Evolutionary conservation across 306 rosid genomes (phyloP).

Genomic region (Medicago lupulina): DNA sequence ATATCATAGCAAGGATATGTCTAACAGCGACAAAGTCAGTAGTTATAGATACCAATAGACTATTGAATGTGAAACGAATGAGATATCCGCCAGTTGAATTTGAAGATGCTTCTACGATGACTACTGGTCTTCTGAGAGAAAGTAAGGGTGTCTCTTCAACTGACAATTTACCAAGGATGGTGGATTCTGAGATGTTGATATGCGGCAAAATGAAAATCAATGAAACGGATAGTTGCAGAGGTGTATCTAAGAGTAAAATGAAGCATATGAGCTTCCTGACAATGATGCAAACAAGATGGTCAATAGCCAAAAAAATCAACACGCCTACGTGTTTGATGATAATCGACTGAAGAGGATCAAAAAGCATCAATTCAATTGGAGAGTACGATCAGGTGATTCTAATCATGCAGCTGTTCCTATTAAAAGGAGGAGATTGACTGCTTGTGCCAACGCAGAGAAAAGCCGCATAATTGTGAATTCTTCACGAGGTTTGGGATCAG

Average conservation of each 20-base stretch:
- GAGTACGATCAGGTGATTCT: constrained; percentile 56
- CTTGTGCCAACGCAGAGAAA: constrained; percentile 62
- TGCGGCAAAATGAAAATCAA: constrained; percentile 45
- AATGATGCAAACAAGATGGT: constrained; percentile 44
- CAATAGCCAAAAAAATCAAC: constrained; percentile 44
- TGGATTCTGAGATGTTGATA: constrained; percentile 34
- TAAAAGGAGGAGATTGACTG: constrained; percentile 67
- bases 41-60: constrained; percentile 63
- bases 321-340: constrained; percentile 35
- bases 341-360: constrained; percentile 48
- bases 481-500: constrained; percentile 47
- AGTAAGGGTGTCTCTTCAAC: constrained; percentile 32
- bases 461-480: constrained; percentile 46
- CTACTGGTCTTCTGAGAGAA: constrained; percentile 47
- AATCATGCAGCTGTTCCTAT: constrained; percentile 53
- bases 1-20: constrained; percentile 41
- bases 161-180: constrained; percentile 35
- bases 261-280: constrained; percentile 32
- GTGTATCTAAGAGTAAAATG: constrained; percentile 32
- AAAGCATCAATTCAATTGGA: constrained; percentile 52
- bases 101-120: constrained; percentile 47
- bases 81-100: constrained; percentile 51
- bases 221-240: constrained; percentile 37
- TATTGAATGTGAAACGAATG: constrained; percentile 52
- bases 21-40: constrained; percentile 48